Base-by-base conservation (phyloP, 75 land plant species). In the Pseudotsuga menziesii region DNA sequence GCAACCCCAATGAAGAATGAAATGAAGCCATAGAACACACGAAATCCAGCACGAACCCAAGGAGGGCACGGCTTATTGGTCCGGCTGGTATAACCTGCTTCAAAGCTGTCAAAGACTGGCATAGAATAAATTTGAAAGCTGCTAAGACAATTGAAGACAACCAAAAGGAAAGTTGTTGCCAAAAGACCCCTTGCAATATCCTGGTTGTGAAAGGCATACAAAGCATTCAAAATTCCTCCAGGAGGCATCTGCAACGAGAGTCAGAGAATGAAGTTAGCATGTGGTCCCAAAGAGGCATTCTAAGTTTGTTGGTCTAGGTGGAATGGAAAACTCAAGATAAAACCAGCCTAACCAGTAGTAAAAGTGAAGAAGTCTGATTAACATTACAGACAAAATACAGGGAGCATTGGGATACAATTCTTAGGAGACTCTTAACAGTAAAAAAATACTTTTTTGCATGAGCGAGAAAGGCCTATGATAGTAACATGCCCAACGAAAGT, bases 41-140 rank as follows among this genome's bases (percentile, higher is more conserved):
- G 58, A 60, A 87, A 83, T 36, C 73, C 72, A 39, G 83, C 64
- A 58, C 92, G 61, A 2, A 84, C 80, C 84, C 78, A 82, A 4
- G 61, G 69, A 3, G 83, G 71, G 48, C 81, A 81, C 14, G 89
- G 84, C 20, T 77, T 80, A 58, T 84, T 82, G 36, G 76, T 83
- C 26, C 82, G 78, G n/a, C 78, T 83, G 14, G 88, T 82, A 73
- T 86, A 89, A 22, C 80, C 78, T 32, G 89, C 83, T 78, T 91
- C 92, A 73, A 89, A 81, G 85, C 78, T 84, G 83, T 91, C 92
- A 44, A 91, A 91, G 26, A 89, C 83, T 0, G 92, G 87, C 87
- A 90, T 89, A 5, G 92, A 86, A 75, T 85, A 89, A 54, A 89
- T 91, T 76, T 91, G 92, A 81, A 91, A 91, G 56, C 82, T 78